These are phyloP conservation scores for Trichoderma simmonsii DNA, from an alignment of 2,329 filamentous ascomycete species.

Conservation along the genomic window DNA sequence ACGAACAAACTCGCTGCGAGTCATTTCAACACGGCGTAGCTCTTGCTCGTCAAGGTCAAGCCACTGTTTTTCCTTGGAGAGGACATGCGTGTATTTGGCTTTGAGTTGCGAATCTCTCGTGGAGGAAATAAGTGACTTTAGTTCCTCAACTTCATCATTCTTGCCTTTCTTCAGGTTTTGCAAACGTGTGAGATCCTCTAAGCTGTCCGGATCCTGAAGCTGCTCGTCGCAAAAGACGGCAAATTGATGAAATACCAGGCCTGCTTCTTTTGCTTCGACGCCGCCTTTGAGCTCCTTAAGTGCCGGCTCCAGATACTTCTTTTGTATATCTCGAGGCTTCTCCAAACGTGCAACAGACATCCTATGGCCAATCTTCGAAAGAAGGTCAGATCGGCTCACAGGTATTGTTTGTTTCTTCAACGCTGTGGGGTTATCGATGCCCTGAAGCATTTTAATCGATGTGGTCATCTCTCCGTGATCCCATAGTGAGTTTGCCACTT, in stretches of 20 bases:
- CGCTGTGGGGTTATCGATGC: slow-evolving; percentile 58
- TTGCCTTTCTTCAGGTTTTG: slow-evolving; percentile 78
- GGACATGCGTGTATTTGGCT: slow-evolving; percentile 56
- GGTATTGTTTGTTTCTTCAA: slow-evolving; percentile 67
- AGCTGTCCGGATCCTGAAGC: slow-evolving; percentile 76
- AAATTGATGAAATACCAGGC: slow-evolving; percentile 90
- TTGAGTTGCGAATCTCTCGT: slow-evolving; percentile 52
- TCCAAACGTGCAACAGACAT: slow-evolving; percentile 87
- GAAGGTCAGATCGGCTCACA: slow-evolving; percentile 71
- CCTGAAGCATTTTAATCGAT: slow-evolving; percentile 84
- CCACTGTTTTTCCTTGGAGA: slow-evolving; percentile 78
- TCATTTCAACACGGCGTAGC: slow-evolving; percentile 72
- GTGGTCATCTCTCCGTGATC: slow-evolving; percentile 86
- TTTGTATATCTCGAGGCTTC: slow-evolving; percentile 86
- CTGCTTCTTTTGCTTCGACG: slow-evolving; percentile 68
- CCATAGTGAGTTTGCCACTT: slow-evolving; percentile 89
- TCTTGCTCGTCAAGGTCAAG: slow-evolving; percentile 87
- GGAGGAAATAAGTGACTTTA: slow-evolving; percentile 58
- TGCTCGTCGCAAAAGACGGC: slow-evolving; percentile 94
- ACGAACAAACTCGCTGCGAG: slow-evolving; percentile 77
- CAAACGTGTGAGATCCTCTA: slow-evolving; percentile 81
- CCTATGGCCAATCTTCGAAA: slow-evolving; percentile 84
- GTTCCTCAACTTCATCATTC: slow-evolving; percentile 71
- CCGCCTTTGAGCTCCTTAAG: slow-evolving; percentile 74
- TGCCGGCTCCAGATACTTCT: slow-evolving; percentile 79